A percentile compares a stretch with the other conserved stretches of the same genome.
Conservation (phyloP, 371 early-diverging fungal genomes). For the Mortierella sp. region DNA sequence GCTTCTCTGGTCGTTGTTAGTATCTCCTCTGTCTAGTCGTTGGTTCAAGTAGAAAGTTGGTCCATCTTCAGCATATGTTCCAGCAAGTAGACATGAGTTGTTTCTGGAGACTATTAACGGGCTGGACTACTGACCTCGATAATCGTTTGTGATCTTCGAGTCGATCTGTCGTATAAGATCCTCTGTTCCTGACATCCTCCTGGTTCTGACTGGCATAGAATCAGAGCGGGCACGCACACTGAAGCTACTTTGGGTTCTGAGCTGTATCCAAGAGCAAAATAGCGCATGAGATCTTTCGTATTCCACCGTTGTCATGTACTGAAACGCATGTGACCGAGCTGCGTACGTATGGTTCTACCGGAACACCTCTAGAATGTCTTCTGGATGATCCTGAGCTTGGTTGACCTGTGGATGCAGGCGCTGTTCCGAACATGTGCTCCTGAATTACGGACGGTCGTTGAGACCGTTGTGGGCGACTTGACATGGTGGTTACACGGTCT, state of each 20-base stretch:
- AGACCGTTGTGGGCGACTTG: constrained; percentile 21
- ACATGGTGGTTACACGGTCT: constrained; percentile 7
- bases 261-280: not conserved
- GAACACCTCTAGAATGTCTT: constrained; percentile 24
- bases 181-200: constrained; percentile 24
- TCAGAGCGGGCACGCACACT: constrained; percentile 29
- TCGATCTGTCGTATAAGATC: constrained; percentile 35
- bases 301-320: not conserved
- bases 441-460: constrained; percentile 23
- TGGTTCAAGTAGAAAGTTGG: not conserved
- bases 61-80: too few species aligned
- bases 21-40: constrained; percentile 12
- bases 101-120: not conserved
- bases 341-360: constrained; percentile 27
- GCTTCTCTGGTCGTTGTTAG: constrained; percentile 22
- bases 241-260: not conserved
- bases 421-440: constrained; percentile 13
- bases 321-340: not conserved
- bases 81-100: not conserved
- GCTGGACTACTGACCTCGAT: constrained; percentile 7
- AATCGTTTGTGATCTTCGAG: constrained; percentile 22
- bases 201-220: constrained; percentile 35
- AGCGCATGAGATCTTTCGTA: not conserved
- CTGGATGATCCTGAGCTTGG: not conserved
- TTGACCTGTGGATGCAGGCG: not conserved